Evolutionary conservation across 176 grass and related monocot species (phyloP), one percentile per base, ranked within the genome.

Genomic region (Saccharum officinarum): DNA sequence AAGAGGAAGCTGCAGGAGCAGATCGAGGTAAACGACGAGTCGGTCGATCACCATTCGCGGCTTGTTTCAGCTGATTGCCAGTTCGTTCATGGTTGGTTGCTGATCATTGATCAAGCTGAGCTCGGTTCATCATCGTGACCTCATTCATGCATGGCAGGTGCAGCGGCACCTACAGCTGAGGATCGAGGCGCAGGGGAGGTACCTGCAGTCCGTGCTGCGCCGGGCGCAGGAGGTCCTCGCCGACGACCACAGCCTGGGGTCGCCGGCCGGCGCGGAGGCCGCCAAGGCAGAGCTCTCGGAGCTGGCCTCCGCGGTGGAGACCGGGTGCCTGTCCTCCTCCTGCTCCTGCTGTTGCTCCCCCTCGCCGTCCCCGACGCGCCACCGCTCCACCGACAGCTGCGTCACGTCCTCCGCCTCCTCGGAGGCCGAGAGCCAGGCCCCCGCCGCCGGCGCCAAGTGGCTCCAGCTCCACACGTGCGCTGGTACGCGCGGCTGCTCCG

Each of bases 161-260:
- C 91, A 98, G 88, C 91, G 69, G n/a, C 95, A 95, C 59, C 87
- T 98, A 87, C 95, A 98, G 79, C 80, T 92, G 66, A 91, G 95
- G 63, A 95, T 98, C 36, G 95, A 98, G 87, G 92, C 95, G n/a
- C 95, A 98, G 66, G 93, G 91, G 34, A 91, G 91, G 89, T 98
- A 98, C 80, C 85, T 98, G 77, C 89, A 98, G 64, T 90, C 91
- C 14, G 90, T 98, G 70, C 73, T 98, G 28, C 92, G 46, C 71
- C 90, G 87, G 39, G 93, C 95, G 44, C 83, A 93, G 67, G 87
- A 92, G 50, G 83, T 83, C 52, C 89, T 95, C 28, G 81, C 85
- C 47, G 87, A 82, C 47, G 89, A 82, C 68, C 83, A 86, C 55
- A 55, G 13, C 71, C 71, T 69, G 63, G 18, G 69, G 52, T 86